These are phyloP conservation scores for Coniferiporia weirii DNA, from an alignment of 1,284 basidiomycete genomes.

Conservation along the genomic window DNA sequence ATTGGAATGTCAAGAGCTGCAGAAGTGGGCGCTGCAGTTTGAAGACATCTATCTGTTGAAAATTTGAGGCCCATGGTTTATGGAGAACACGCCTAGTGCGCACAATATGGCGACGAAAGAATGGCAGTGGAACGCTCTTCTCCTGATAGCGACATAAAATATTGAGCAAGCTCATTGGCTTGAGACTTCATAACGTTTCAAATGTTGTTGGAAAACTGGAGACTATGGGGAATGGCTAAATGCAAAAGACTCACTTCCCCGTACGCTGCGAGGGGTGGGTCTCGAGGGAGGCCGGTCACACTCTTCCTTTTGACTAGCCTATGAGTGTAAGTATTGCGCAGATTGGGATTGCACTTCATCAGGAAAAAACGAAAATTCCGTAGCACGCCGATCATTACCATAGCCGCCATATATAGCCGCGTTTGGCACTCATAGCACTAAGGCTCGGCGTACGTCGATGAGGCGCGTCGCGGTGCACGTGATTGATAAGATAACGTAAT, in stretches of 20 bases:
- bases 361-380: too few relatives aligned
- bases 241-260: conserved; percentile 47
- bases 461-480: too few relatives aligned
- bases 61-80: not conserved
- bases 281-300: conserved; percentile 66
- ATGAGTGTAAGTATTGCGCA: conserved; percentile 2
- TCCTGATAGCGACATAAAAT: conserved; percentile 60
- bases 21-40: conserved; percentile 67
- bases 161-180: conserved; percentile 63
- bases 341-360: conserved; percentile 20
- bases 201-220: not conserved
- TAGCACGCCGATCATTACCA: too few relatives aligned
- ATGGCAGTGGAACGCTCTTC: conserved; percentile 71
- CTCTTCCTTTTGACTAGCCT: conserved; percentile 38
- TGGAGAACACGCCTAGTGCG: conserved; percentile 24
- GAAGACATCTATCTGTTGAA: conserved; percentile 71
- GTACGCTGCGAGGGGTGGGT: conserved; percentile 73
- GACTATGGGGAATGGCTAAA: conserved; percentile 1
- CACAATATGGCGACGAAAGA: conserved; percentile 77
- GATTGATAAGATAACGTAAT: too few relatives aligned
- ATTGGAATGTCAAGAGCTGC: conserved; percentile 61
- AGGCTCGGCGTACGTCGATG: too few relatives aligned
- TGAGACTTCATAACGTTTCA: conserved; percentile 46
- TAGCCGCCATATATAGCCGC: too few relatives aligned
- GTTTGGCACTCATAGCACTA: too few relatives aligned